Percentiles rank a stretch among this genome's conserved stretches.
Conservation (phyloP, 495 filamentous ascomycete genomes). For the Hypoxylon cercidicola region DNA sequence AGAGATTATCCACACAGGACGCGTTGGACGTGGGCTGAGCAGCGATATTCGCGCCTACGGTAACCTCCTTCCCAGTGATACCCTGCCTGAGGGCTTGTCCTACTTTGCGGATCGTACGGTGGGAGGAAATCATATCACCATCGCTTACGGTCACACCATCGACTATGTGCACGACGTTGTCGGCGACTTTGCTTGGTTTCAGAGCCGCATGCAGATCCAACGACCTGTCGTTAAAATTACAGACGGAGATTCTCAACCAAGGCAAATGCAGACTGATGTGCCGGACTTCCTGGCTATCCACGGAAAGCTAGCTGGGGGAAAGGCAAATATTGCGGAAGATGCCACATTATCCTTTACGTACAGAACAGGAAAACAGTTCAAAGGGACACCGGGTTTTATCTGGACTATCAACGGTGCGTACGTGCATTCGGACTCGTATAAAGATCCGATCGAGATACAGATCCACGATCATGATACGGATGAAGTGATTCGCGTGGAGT, state of each 20-base stretch:
- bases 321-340: slow-evolving; percentile 33
- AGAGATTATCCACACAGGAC: slow-evolving; percentile 56
- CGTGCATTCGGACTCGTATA: slow-evolving; percentile 50
- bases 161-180: slow-evolving; percentile 55
- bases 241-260: slow-evolving; percentile 34
- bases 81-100: slow-evolving; percentile 43
- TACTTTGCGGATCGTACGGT: slow-evolving; percentile 58
- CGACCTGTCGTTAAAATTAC: slow-evolving; percentile 52
- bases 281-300: slow-evolving; percentile 60
- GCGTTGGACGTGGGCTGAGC: slow-evolving; percentile 66
- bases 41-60: slow-evolving; percentile 57
- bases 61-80: slow-evolving; percentile 49
- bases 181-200: slow-evolving; percentile 55
- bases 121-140: slow-evolving; percentile 63
- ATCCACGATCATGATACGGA: slow-evolving; percentile 56
- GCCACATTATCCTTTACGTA: slow-evolving; percentile 57
- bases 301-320: slow-evolving; percentile 52
- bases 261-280: slow-evolving; percentile 49
- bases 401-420: slow-evolving; percentile 65
- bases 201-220: slow-evolving; percentile 58
- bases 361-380: slow-evolving; percentile 61
- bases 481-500: slow-evolving; percentile 53
- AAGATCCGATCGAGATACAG: slow-evolving; percentile 51
- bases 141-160: slow-evolving; percentile 61
- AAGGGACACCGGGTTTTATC: slow-evolving; percentile 56